Evolutionary conservation across 164 flowering plant species (phyloP).

Genomic region (Macadamia integrifolia): DNA sequence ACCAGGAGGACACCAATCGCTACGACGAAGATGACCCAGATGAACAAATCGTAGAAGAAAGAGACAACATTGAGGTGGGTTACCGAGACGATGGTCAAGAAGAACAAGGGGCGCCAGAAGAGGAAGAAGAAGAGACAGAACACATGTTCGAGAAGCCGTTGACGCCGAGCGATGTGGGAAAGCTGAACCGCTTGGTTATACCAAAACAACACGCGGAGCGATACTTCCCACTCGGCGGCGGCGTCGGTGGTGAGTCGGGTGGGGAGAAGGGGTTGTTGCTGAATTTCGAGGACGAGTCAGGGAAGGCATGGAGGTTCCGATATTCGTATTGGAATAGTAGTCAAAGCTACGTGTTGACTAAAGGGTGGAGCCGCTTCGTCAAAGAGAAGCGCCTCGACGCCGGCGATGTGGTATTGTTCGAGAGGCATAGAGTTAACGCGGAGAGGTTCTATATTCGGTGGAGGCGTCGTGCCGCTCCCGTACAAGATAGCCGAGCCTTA

Average conservation of each 20-base stretch:
- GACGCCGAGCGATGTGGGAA: conserved; percentile 96
- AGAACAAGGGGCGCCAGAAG: not conserved
- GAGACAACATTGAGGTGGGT: too few relatives aligned
- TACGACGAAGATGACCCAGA: not conserved
- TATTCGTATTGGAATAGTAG: conserved; percentile 96
- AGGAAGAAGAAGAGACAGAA: conserved; percentile 25
- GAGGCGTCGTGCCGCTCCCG: conserved; percentile 43
- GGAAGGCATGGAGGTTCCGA: conserved; percentile 72
- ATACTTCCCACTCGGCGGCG: conserved; percentile 59
- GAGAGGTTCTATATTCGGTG: conserved; percentile 57
- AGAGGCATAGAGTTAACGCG: conserved; percentile 28
- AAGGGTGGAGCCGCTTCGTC: conserved; percentile 92
- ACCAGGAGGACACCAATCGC: not conserved
- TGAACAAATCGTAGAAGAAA: not conserved
- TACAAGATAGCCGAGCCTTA: conserved; percentile 8
- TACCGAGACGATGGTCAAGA: conserved; percentile 13
- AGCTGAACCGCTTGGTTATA: conserved; percentile 88
- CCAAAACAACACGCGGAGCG: conserved; percentile 96
- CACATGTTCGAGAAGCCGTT: conserved; percentile 80
- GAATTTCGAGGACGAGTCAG: conserved; percentile 75
- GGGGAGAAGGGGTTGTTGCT: conserved; percentile 55
- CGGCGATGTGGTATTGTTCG: conserved; percentile 70
- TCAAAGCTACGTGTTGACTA: conserved; percentile 90
- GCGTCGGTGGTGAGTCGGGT: conserved; percentile 32
- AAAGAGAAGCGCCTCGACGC: conserved; percentile 87